Base-by-base conservation (phyloP, 2,329 filamentous ascomycete species). In the Colletotrichum shisoi region DNA sequence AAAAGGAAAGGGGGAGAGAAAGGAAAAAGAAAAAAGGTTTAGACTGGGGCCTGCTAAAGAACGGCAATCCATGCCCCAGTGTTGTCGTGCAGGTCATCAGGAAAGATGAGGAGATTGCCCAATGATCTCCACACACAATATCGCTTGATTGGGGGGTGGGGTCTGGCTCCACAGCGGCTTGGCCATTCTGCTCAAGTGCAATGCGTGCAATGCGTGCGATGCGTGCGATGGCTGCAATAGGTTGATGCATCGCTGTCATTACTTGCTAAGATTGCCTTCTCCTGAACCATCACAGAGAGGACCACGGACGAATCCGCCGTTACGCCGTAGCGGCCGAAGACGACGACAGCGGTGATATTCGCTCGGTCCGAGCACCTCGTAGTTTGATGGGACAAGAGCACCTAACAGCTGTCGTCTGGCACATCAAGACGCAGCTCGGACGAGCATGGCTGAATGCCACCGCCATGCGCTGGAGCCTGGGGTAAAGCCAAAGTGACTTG, bases 101-200 rank as follows among this genome's bases (percentile, higher is more conserved):
- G 19, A 31, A 27, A 27, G 46, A 21, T 57, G 52, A 52, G 51
- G 63, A 62, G 63, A 58, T 39, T 44, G 57, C 45, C 49, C 62
- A 59, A 59, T 40, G 64, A 69, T 70, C 68, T 64, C 67, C 67
- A 69, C 67, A 64, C 37, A 58, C 59, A 69, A 69, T 69, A 64
- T 69, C 67, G 67, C 67, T 69, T 69, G 54, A 56, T 53, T 64
- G 27, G 51, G 45, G 49, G 37, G 40, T 2, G 21, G 21, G 21
- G 48, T 42, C 39, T 48, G 54, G 49, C 27, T 61, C 57, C 51
- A 44, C 34, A 11, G 37, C 27, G 19, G 53, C 45, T 17, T 62
- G 6, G n/a, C 44, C 44, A 34, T 40, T 40, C 37, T 46, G 21
- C n/a, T 34, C 42, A 62, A 56, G 45, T 57, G 49, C 27, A 34